Evolutionary conservation across 805 yeast species (phyloP).

Genomic region (Starmerella khaoyaiensis): DNA sequence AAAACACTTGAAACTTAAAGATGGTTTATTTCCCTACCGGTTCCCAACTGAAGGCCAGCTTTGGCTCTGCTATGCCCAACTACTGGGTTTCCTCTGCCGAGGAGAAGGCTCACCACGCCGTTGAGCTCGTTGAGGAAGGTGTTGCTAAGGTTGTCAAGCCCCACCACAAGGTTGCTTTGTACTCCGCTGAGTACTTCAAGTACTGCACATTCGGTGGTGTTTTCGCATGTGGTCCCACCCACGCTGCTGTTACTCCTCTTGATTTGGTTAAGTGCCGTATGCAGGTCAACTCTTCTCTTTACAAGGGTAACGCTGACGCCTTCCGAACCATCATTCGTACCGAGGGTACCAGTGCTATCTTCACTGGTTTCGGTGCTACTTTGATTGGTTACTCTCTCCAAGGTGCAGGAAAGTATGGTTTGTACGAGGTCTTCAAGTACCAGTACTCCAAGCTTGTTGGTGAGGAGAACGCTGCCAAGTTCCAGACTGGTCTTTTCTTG

Average conservation of each 20-base stretch:
- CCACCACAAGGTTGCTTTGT: slow-evolving; percentile 36
- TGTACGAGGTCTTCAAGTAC: slow-evolving; percentile 83
- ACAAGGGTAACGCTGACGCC: slow-evolving; percentile 70
- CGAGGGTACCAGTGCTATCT: slow-evolving; percentile 64
- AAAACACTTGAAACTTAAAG: too few species aligned
- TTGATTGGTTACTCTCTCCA: slow-evolving; percentile 85
- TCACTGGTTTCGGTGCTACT: slow-evolving; percentile 87
- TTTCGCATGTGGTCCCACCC: slow-evolving; percentile 91
- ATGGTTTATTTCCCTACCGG: slow-evolving; percentile 32
- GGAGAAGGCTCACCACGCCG: slow-evolving; percentile 21
- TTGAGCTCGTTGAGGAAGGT: slow-evolving; percentile 27
- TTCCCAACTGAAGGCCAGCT: slow-evolving; percentile 28
- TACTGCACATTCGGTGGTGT: slow-evolving; percentile 71
- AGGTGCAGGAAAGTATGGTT: slow-evolving; percentile 96
- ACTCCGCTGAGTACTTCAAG: slow-evolving; percentile 49
- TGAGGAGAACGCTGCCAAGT: slow-evolving; percentile 42
- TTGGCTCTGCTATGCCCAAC: slow-evolving; percentile 26
- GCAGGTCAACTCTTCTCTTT: slow-evolving; percentile 67
- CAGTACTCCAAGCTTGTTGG: slow-evolving; percentile 58
- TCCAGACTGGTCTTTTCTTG: slow-evolving; percentile 61
- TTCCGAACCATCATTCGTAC: slow-evolving; percentile 59
- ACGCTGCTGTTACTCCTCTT: slow-evolving; percentile 80
- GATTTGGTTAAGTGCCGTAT: slow-evolving; percentile 89
- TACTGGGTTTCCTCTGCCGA: slow-evolving; percentile 28
- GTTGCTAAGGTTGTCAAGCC: slow-evolving; percentile 27